Evolutionary conservation across 2,329 filamentous ascomycete genomes (phyloP).

Genomic region (Aspergillus eucalypticola): DNA sequence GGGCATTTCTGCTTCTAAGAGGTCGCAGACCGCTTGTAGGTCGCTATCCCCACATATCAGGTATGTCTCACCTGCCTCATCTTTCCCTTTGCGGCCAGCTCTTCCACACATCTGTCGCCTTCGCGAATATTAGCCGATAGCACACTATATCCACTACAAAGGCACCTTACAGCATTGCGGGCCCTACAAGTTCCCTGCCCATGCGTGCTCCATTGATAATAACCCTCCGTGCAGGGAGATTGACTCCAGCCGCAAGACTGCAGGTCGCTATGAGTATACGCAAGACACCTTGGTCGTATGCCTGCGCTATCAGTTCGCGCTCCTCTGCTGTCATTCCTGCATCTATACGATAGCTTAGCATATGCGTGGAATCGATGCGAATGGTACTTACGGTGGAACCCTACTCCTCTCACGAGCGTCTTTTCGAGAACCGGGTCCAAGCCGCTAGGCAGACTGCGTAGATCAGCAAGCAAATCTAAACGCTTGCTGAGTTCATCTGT

Average conservation of each 20-base stretch:
- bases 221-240: conserved; percentile 69
- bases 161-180: conserved; percentile 65
- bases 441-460: conserved; percentile 66
- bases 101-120: conserved; percentile 76
- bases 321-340: conserved; percentile 69
- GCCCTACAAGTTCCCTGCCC: conserved; percentile 74
- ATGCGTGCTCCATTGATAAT: conserved; percentile 75
- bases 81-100: conserved; percentile 76
- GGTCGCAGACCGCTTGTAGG: conserved; percentile 66
- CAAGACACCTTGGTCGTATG: conserved; percentile 68
- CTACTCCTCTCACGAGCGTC: conserved; percentile 67
- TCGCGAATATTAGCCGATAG: conserved; percentile 23
- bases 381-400: conserved; percentile 66
- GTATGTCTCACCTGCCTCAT: conserved; percentile 75
- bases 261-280: conserved; percentile 76
- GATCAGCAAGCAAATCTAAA: conserved; percentile 64
- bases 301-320: conserved; percentile 68
- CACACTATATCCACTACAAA: background rate
- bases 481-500: conserved; percentile 57
- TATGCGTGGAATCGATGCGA: background rate
- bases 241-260: conserved; percentile 80
- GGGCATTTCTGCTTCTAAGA: conserved; percentile 73
- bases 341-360: conserved; percentile 36
- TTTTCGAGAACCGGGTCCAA: conserved; percentile 66
- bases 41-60: conserved; percentile 70